Evolutionary conservation across 257 asterid genomes (phyloP).

Genomic region (Solanum okadae): DNA sequence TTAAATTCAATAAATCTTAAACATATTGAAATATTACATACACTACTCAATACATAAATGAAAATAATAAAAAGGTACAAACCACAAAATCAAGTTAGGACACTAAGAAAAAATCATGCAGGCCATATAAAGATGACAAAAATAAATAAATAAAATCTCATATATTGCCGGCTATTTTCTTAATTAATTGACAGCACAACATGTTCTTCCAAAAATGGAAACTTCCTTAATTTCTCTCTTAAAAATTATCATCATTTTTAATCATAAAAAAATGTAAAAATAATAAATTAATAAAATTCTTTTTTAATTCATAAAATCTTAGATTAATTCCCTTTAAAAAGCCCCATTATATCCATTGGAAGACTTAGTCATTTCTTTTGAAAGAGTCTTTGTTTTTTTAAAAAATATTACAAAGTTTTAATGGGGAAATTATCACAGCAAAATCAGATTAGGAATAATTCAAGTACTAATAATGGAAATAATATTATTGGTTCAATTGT

Average conservation of each 20-base stretch:
- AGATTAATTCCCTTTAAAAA: slow-evolving; percentile 35
- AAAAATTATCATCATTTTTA: background rate
- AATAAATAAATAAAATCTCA: background rate
- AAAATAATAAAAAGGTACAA: background rate
- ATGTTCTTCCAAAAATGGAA: background rate
- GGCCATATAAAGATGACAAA: slow-evolving; percentile 55
- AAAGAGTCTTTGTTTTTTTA: background rate
- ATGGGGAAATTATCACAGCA: slow-evolving; percentile 62
- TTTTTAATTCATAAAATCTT: background rate
- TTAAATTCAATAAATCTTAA: background rate
- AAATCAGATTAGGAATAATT: slow-evolving; percentile 13
- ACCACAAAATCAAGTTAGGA: slow-evolving; percentile 22
- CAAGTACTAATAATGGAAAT: background rate
- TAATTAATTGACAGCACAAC: slow-evolving; percentile 38
- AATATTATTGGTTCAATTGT: slow-evolving; percentile 16
- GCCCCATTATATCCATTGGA: slow-evolving; percentile 17
- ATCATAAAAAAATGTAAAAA: background rate
- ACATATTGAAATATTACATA: background rate
- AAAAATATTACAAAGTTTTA: background rate
- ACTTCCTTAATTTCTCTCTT: background rate
- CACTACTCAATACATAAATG: background rate
- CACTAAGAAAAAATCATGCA: slow-evolving; percentile 30
- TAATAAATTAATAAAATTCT: background rate
- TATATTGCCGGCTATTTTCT: slow-evolving; percentile 45
- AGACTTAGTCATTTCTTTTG: slow-evolving; percentile 42